Conservation (phyloP, 78 protist genomes). For the Chrysochromulina parva region DNA sequence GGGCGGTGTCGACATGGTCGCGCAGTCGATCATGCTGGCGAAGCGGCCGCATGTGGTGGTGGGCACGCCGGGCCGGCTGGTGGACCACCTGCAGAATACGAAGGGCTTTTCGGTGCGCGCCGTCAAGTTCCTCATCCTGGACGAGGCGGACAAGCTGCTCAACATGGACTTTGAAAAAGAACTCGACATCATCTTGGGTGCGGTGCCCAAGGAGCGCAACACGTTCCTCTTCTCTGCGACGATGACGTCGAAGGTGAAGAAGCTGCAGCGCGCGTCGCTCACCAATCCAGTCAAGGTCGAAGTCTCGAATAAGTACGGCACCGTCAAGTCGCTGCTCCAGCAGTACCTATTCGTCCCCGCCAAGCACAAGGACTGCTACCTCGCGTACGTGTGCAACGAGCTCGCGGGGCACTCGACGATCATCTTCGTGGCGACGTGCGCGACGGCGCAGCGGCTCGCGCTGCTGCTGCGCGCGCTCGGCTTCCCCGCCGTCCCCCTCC, state of each 20-base stretch:
- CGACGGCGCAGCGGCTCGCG: constrained; percentile 56
- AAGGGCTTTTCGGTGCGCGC: constrained; percentile 85
- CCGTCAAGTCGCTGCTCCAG: constrained; percentile 84
- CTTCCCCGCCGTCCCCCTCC: constrained; percentile 88
- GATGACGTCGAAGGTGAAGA: constrained; percentile 92
- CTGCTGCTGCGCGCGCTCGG: constrained; percentile 78
- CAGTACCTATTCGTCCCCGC: constrained; percentile 89
- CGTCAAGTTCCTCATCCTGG: constrained; percentile 71
- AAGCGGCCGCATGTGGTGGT: constrained; percentile 94
- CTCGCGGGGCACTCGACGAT: constrained; percentile 75
- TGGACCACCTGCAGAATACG: constrained; percentile 90
- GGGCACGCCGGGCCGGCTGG: constrained; percentile 96
- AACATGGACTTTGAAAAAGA: constrained; percentile 92
- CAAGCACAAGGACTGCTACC: constrained; percentile 80
- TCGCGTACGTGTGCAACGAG: constrained; percentile 75
- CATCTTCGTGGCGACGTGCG: constrained; percentile 67
- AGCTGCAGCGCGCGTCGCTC: constrained; percentile 83
- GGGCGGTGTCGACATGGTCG: constrained; percentile 71
- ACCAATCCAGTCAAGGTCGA: constrained; percentile 77
- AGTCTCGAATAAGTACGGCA: constrained; percentile 40
- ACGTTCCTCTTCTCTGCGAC: constrained; percentile 97
- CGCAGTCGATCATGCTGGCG: constrained; percentile 81
- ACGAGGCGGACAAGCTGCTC: constrained; percentile 97
- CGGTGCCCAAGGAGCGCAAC: constrained; percentile 69
- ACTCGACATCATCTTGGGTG: constrained; percentile 54